Base-by-base conservation (phyloP, 2,329 filamentous ascomycete genomes). In the Colletotrichum gloeosporioides region DNA sequence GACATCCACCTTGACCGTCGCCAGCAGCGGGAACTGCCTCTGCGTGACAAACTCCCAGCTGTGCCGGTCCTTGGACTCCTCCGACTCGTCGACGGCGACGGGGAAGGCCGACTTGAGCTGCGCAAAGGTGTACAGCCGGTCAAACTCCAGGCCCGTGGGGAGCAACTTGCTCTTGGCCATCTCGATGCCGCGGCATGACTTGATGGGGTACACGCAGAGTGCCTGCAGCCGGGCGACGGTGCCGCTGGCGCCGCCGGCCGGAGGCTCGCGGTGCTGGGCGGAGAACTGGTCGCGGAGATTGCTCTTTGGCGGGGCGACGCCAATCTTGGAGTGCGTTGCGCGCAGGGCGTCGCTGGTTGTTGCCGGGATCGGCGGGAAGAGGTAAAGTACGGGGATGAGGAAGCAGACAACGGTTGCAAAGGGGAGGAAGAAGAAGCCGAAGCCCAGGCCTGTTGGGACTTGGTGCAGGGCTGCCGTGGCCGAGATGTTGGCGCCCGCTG, bases 121-220 rank as follows among this genome's bases (percentile, higher is more conserved):
- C 3, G 94, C 95, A 82, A 98, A 95, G 64, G 92, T 93, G 86
- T 96, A 98, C 79, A 96, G 91, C 8, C 95, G 92, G 84, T 98
- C 96, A 83, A 94, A 94, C 82, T 93, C 90, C 73, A 98, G 88
- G 3, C 96, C 95, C 4, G 91, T 91, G 8, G 91, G 87, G 62
- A 95, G 85, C 18, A 97, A 89, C 70, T 91, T 90, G 76, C 91
- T 91, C 77, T 89, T 86, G 68, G 90, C 86, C 63, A 98, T 84
- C 85, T 97, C 95, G 71, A 98, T 92, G 32, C 94, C 94, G 72
- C 87, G 88, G 83, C 95, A 98, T 73, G 94, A 95, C 86, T 98
- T 96, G 83, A 98, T 86, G 1, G 96, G 96, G 83, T 97, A 96
- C 76, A 96, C 90, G 86, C 93, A 93, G 68, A 98, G 87, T 71